Base-by-base conservation (phyloP, 2,329 filamentous ascomycete genomes). In the Thielaviopsis populi region DNA sequence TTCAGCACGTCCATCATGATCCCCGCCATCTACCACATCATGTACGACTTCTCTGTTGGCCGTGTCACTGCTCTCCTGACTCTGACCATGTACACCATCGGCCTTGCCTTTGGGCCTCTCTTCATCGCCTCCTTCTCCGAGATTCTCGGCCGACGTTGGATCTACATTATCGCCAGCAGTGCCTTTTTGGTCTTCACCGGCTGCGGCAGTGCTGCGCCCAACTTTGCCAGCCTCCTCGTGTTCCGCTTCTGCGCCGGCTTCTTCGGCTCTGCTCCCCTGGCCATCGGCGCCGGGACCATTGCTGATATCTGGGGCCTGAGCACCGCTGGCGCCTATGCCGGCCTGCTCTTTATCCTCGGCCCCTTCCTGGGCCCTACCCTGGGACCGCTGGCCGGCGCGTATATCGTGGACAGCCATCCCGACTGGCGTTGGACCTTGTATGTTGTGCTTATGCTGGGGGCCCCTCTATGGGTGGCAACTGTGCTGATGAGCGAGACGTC, bases 41-140 rank as follows among this genome's bases (percentile, higher is more conserved):
- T 78, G 72, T 48, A 69, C 0, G 75, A 80, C 6, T 87, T 87
- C 70, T 68, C 75, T 54, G 75, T 85, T 13, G 77, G 76, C 15
- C 75, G 76, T 59, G 84, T 81, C 1, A 75, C 77, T 7, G 80
- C 83, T 0, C 73, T 87, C n/a, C 72, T 86, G 0, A 80, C 80
- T 0, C 71, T 87, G 0, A 79, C 83, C 0, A 70, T 84, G 5
- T 87, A 84, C 70, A 78, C 83, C 5, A 72, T 85, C 10, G 83
- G 83, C 0, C 75, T 87, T 0, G 81, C 75, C 2, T 74, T 85
- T 17, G 84, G 83, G 0, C 84, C 84, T 6, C 72, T 85, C 60
- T 67, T 84, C 15, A 80, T 80, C 10, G 82, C 83, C 0, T 84
- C 83, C 0, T 69, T 85, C 0, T 83, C 79, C 59, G 84, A 87